phyloP scores from a whole-genome alignment of 345 rosid species.

The Eutrema yunnanense region DNA sequence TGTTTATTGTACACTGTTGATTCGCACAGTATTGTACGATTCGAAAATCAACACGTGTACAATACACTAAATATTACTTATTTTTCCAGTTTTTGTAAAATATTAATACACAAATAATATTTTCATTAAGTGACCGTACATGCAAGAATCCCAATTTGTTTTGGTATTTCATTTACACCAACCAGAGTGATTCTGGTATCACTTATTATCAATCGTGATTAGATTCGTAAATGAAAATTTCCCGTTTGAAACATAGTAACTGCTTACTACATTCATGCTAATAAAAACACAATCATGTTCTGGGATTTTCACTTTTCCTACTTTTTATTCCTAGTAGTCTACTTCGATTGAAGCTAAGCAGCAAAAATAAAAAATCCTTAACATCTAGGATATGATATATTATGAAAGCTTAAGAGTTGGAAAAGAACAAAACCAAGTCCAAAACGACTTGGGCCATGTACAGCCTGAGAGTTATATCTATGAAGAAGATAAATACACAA shows the following conservation, averaged over 20 bases:
- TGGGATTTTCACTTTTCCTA: background rate
- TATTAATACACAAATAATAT: too few species aligned
- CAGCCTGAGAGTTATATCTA: background rate
- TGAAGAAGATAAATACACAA: background rate
- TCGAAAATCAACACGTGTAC: too few species aligned
- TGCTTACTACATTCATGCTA: background rate
- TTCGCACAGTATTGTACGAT: too few species aligned
- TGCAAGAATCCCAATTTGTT: too few species aligned
- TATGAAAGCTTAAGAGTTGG: background rate
- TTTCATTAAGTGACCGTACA: too few species aligned
- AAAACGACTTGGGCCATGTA: background rate
- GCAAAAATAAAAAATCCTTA: background rate
- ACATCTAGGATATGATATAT: background rate
- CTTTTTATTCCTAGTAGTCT: background rate
- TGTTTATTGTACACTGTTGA: too few species aligned
- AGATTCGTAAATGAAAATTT: background rate
- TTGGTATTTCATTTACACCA: background rate
- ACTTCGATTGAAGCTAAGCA: background rate
- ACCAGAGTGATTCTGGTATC: background rate
- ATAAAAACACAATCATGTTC: background rate
- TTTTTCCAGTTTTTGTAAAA: too few species aligned
- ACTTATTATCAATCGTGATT: background rate
- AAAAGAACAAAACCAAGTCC: background rate
- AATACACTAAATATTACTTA: too few species aligned
- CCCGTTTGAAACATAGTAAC: background rate